Conservation (phyloP, 768 basidiomycete species). For the Lentinula aciculospora region DNA sequence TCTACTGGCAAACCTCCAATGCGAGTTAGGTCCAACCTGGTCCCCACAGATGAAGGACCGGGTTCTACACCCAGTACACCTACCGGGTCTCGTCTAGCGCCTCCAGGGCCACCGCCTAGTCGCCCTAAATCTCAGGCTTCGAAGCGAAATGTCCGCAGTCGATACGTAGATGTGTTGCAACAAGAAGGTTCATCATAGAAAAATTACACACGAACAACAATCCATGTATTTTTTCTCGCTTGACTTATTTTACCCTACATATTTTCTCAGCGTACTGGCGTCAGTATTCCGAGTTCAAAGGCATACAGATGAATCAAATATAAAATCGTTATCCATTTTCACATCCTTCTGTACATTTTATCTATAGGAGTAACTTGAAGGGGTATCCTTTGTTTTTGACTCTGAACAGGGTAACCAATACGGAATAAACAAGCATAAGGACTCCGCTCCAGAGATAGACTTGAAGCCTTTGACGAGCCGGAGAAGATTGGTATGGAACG, state of each 20-base stretch:
- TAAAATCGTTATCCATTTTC: neutral
- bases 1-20: slow-evolving; percentile 46
- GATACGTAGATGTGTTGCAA: slow-evolving; percentile 91
- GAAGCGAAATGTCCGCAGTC: slow-evolving; percentile 73
- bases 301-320: neutral
- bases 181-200: slow-evolving; percentile 32
- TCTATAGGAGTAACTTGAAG: slow-evolving; percentile 68
- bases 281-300: neutral
- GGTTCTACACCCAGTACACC: slow-evolving; percentile 46
- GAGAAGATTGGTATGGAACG: slow-evolving; percentile 71
- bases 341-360: neutral
- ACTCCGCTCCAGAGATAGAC: slow-evolving; percentile 87
- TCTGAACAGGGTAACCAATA: slow-evolving; percentile 82
- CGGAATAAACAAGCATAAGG: slow-evolving; percentile 78
- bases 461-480: slow-evolving; percentile 73
- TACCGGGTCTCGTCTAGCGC: slow-evolving; percentile 36
- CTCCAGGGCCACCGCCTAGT: slow-evolving; percentile 46
- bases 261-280: too few relatives aligned
- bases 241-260: slow-evolving; percentile 1
- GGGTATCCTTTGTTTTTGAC: slow-evolving; percentile 89
- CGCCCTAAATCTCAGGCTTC: slow-evolving; percentile 55
- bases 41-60: slow-evolving; percentile 38
- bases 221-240: neutral
- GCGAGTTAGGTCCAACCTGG: slow-evolving; percentile 63
- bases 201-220: slow-evolving; percentile 8